These are phyloP conservation scores for Solanum chacoense DNA, from an alignment of 305 asterid genomes.

Conservation along the genomic window DNA sequence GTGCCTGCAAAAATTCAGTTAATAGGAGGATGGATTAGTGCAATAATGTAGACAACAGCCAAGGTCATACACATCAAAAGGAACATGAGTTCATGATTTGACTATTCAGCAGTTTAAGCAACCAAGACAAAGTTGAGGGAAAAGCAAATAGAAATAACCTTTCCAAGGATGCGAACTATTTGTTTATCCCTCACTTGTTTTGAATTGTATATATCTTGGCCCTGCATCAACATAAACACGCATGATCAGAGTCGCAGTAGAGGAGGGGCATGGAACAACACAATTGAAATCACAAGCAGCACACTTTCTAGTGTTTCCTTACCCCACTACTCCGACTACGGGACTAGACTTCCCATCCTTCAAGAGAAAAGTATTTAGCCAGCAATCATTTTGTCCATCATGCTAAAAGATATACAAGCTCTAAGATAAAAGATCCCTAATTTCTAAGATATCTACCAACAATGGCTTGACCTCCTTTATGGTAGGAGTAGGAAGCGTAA, in stretches of 20 bases:
- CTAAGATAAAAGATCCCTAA: background rate
- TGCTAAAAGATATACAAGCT: background rate
- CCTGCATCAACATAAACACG: slow-evolving; percentile 29
- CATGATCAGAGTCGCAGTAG: background rate
- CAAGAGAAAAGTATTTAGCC: background rate
- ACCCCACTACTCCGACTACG: background rate
- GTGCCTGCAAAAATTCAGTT: slow-evolving; percentile 46
- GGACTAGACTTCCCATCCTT: background rate
- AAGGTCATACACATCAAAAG: background rate
- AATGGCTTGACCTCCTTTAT: background rate
- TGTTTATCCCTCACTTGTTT: slow-evolving; percentile 95
- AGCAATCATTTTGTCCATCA: background rate
- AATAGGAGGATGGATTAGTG: background rate
- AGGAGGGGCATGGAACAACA: background rate
- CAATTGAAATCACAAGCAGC: background rate
- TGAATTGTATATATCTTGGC: slow-evolving; percentile 76
- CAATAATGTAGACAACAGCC: background rate
- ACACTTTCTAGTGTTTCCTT: background rate
- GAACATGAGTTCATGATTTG: background rate
- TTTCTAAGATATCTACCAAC: background rate
- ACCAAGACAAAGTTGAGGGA: background rate
- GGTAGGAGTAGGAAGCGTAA: background rate
- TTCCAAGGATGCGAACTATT: slow-evolving; percentile 88
- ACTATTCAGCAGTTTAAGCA: background rate
- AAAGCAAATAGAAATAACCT: slow-evolving; percentile 25